These are phyloP conservation scores for Diplotaxis tenuifolia DNA, from an alignment of 345 rosid genomes.

Conservation along the genomic window DNA sequence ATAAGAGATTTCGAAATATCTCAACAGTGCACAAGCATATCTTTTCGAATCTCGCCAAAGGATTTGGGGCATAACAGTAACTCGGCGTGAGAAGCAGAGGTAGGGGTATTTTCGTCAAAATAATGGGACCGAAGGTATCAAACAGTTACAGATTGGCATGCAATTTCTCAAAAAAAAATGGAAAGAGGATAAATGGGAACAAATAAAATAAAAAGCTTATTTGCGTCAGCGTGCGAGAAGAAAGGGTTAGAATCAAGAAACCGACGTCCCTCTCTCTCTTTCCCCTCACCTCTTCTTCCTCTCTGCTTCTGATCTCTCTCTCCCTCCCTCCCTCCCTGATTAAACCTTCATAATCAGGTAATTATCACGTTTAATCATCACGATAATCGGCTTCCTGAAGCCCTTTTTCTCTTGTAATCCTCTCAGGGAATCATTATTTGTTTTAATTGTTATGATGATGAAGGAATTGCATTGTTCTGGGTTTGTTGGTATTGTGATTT, in stretches of 20 bases:
- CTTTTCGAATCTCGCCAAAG: too few species aligned
- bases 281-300: not conserved
- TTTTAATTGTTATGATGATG: not conserved
- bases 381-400: not conserved
- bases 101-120: too few species aligned
- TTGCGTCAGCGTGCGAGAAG: conserved; percentile 13
- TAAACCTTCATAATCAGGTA: conserved; percentile 39
- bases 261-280: conserved; percentile 32
- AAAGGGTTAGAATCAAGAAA: conserved; percentile 37
- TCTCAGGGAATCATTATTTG: not conserved
- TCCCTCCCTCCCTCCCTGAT: conserved; percentile 32
- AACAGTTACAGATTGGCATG: too few species aligned
- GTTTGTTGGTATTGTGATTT: conserved; percentile 5
- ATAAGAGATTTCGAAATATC: too few species aligned
- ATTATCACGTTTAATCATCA: conserved; percentile 14
- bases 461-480: conserved; percentile 33
- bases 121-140: too few species aligned
- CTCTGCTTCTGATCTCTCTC: conserved; percentile 34
- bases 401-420: not conserved
- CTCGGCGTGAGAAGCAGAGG: too few species aligned
- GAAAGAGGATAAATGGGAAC: conserved; percentile 6
- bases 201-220: conserved; percentile 22
- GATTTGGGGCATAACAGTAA: too few species aligned
- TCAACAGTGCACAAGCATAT: too few species aligned
- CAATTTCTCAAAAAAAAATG: too few species aligned